phyloP scores from a whole-genome alignment of 2,329 filamentous ascomycete genomes.

The Leptodontidium sp. region DNA sequence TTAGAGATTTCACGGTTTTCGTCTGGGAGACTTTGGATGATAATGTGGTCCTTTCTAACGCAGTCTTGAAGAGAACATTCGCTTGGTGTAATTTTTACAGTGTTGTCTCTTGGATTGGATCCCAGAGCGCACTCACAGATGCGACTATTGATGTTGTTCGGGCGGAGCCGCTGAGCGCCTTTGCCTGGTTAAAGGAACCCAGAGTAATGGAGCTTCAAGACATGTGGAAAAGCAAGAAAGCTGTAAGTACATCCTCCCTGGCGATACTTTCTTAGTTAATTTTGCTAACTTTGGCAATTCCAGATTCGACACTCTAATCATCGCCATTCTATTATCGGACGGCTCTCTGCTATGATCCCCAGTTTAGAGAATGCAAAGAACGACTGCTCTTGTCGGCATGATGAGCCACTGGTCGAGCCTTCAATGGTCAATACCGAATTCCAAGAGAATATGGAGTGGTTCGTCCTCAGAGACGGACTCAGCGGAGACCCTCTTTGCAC shows the following conservation, averaged over 20 bases:
- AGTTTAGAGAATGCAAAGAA: slow-evolving; percentile 11
- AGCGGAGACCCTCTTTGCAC: slow-evolving; percentile 27
- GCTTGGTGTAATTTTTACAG: slow-evolving; percentile 58
- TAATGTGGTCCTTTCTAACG: slow-evolving; percentile 49
- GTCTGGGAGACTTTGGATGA: slow-evolving; percentile 56
- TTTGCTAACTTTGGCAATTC: neutral
- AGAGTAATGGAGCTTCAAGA: slow-evolving; percentile 54
- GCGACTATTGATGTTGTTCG: slow-evolving; percentile 46
- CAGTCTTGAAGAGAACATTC: slow-evolving; percentile 52
- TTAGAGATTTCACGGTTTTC: slow-evolving; percentile 52
- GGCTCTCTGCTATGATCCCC: slow-evolving; percentile 22
- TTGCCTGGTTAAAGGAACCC: slow-evolving; percentile 56
- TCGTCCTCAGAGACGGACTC: neutral
- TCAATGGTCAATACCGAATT: slow-evolving; percentile 5
- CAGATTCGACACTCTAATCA: slow-evolving; percentile 21
- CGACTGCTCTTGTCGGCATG: slow-evolving; percentile 24
- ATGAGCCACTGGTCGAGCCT: neutral
- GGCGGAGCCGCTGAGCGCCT: slow-evolving; percentile 53
- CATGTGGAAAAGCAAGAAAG: slow-evolving; percentile 47
- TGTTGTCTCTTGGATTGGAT: slow-evolving; percentile 54
- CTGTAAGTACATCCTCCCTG: slow-evolving; percentile 5
- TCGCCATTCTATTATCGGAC: slow-evolving; percentile 10
- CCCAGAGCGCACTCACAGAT: slow-evolving; percentile 49
- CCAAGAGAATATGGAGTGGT: slow-evolving; percentile 22
- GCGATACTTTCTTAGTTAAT: no score